Base-by-base conservation (phyloP, 2,329 filamentous ascomycete genomes). In the Ophiostoma piceae region DNA sequence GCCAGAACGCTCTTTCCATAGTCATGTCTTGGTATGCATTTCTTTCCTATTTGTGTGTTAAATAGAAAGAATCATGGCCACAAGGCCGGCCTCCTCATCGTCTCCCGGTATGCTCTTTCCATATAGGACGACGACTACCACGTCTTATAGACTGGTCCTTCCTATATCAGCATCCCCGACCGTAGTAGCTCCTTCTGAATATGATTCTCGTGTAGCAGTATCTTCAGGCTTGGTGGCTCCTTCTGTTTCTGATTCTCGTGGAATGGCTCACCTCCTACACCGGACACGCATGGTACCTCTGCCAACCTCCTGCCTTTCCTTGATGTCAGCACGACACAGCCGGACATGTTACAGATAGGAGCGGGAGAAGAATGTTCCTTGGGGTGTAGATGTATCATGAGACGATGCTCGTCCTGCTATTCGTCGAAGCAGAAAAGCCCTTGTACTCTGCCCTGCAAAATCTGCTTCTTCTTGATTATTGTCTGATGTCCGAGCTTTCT, bases 281-380 rank as follows among this genome's bases (percentile, higher is more conserved):
- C 12, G n/a, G 7, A 19, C 19, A 19, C 19, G 43, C 19, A 57
- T 22, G 9, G 51, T 57, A 26, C 51, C 51, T 57, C 22, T n/a
- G 51, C 22, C 51, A 57, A 57, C 51, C 51, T 12, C 51, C 12
- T 9, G 12, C 14, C 8, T 47, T 16, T 16, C 19, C 43, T 47
- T n/a, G 43, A 47, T 47, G 5, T 9, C 19, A 47, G 16, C 4
- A 47, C 5, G 6, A n/a, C n/a, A 5, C 16, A n/a, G 16, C 43
- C 16, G 43, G 16, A n/a, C 16, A 8, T 16, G 16, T 19, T 26
- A 57, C 7, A 57, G 51, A 26, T 26, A 57, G 51, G 51, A 26
- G 22, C 51, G 22, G 51, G 51, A 57, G n/a, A 57, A 57, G 51
- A 57, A 26, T 57, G 51, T 57, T 57, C 51, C 51, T 11, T 57